Evolutionary conservation across 2,329 filamentous ascomycete species (phyloP), one percentile per base, ranked within the genome.

Genomic region (Scolecobasidium constrictum): DNA sequence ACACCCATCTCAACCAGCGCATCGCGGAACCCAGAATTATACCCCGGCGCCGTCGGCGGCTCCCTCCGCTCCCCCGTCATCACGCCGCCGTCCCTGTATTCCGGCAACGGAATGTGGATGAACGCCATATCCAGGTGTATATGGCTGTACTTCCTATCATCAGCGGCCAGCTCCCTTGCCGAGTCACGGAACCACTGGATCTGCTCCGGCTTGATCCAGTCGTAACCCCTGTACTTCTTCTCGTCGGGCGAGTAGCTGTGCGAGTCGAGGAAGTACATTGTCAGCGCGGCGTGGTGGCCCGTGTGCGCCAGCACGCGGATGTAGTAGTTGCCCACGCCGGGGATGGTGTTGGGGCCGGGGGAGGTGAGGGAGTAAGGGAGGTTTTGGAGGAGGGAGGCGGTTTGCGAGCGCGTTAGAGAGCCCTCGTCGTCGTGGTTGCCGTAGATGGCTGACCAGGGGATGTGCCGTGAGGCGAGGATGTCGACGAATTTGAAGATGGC

Each of bases 361-460:
- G 75, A 69, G n/a, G 87, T 87, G 16, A 98, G 72, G 2, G 87
- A 95, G 61, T 86, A 95, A 1, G 92, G 92, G 1, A 98, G 72
- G 1, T 80, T 78, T 59, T 94, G 80, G 53, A 94, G 78, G 12
- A 98, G 71, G 3, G 78, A 71, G 88, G 98, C 96, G 55, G 92
- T 81, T 2, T 77, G 75, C 4, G 74, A 68, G 44, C 92, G 82
- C 13, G 80, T 77, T 50, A 95, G 73, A 36, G 84, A 78, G 23
- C 81, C 81, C 67, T 96, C 90, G 54, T 96, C 90, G 56, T 98
- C 92, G 61, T 98, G 92, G 59, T 98, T 98, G 44, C 92, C 92
- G 56, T 96, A 95, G 46, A 98, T 96, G 47, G 82, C 81, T 13
- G 87, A 85, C 55, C 93, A 96, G 0, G 92, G 92, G 28, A 96